Conservation (phyloP, 441 rosid genomes). For the Populus hybrid region DNA sequence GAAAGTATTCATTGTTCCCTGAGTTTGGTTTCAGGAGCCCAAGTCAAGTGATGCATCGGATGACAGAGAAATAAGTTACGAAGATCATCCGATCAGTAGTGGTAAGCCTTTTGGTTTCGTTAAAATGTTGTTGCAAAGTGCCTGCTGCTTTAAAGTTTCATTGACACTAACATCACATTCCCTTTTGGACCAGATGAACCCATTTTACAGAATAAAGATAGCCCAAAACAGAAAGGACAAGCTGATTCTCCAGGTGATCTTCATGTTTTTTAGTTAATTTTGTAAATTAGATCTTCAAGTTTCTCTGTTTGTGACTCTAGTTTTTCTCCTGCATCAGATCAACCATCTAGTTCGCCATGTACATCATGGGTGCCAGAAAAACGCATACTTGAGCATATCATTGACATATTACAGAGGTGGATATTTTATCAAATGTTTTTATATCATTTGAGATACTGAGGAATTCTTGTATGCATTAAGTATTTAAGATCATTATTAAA, state of each 20-base stretch:
- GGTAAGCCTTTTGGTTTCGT: slow-evolving; percentile 30
- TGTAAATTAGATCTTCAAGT: slow-evolving; percentile 12
- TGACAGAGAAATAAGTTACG: slow-evolving; percentile 18
- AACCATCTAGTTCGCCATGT: slow-evolving; percentile 16
- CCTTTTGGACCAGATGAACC: slow-evolving; percentile 23
- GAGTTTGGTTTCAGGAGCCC: slow-evolving; percentile 25
- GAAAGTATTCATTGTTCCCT: slow-evolving; percentile 12
- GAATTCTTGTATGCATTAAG: not conserved
- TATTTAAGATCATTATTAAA: not conserved
- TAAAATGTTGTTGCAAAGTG: not conserved
- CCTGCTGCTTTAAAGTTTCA: not conserved
- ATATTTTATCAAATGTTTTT: slow-evolving; percentile 5
- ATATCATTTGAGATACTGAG: not conserved
- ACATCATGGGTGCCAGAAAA: slow-evolving; percentile 39
- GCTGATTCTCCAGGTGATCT: slow-evolving; percentile 24
- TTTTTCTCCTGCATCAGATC: slow-evolving; percentile 30
- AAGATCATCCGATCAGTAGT: slow-evolving; percentile 19
- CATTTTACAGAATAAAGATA: slow-evolving; percentile 13
- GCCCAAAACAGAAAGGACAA: slow-evolving; percentile 15
- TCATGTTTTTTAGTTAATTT: slow-evolving; percentile 2
- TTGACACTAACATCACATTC: slow-evolving; percentile 8
- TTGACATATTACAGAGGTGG: slow-evolving; percentile 57
- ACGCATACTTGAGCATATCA: slow-evolving; percentile 35
- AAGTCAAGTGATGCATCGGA: slow-evolving; percentile 23
- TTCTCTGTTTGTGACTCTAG: slow-evolving; percentile 16